A percentile compares a stretch with the other conserved stretches of the same genome.
These are phyloP conservation scores for Hippophae rhamnoides DNA, from an alignment of 306 rosid genomes.

Conservation along the genomic window DNA sequence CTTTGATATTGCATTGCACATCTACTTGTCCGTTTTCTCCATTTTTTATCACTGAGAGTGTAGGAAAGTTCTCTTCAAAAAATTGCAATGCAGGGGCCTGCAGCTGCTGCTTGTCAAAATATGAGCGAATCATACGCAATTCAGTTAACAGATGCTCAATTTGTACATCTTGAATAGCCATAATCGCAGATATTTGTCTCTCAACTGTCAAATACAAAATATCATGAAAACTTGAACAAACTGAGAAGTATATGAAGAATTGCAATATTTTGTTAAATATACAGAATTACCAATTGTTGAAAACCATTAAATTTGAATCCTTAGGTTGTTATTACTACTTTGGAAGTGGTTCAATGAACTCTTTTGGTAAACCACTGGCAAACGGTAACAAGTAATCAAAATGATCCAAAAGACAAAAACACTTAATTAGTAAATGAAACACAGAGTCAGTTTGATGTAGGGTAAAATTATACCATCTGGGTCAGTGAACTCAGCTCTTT, in stretches of 20 bases:
- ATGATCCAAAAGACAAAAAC: too few relatives aligned
- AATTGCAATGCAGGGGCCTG: constrained; percentile 37
- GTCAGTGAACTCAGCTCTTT: constrained; percentile 31
- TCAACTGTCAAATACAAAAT: constrained; percentile 30
- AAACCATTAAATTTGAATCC: too few relatives aligned
- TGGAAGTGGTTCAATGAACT: too few relatives aligned
- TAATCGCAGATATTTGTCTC: constrained; percentile 52
- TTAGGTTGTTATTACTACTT: too few relatives aligned
- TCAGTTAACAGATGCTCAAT: constrained; percentile 53
- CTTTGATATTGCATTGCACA: constrained; percentile 35
- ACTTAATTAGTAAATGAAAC: not conserved
- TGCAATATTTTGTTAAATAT: too few relatives aligned
- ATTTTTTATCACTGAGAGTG: constrained; percentile 32
- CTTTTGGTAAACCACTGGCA: too few relatives aligned
- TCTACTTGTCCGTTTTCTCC: constrained; percentile 33
- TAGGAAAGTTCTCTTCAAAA: constrained; percentile 45
- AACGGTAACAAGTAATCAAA: too few relatives aligned
- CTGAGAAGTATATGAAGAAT: not conserved
- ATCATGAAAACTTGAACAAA: not conserved
- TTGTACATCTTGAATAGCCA: constrained; percentile 73
- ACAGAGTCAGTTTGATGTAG: not conserved
- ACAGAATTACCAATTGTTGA: too few relatives aligned
- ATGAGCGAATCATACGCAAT: constrained; percentile 53
- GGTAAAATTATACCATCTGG: constrained; percentile 34
- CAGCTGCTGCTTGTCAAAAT: constrained; percentile 48